Evolutionary conservation across 257 asterid species (phyloP), one percentile per base, ranked within the genome.

Genomic region (Henckelia pumila): DNA sequence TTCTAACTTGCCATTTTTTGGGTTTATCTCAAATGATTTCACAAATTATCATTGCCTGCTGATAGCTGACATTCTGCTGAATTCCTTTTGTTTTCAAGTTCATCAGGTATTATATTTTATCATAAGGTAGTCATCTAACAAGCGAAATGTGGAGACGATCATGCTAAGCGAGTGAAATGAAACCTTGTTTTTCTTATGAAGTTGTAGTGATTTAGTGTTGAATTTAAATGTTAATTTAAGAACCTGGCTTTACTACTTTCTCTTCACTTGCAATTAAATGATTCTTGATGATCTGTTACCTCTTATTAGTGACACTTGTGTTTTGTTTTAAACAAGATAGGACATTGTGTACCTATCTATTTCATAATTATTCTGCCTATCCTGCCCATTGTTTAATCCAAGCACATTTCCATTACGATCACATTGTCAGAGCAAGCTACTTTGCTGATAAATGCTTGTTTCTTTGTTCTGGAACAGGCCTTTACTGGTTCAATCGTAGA

Each of bases 401-500:
- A n/a, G 2, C 4, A n/a, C n/a, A n/a, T 61, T 2, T 20, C 28
- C 24, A 24, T 28, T 8, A 7, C 30, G 21, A 40, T 35, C 3
- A 29, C 4, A 10, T 24, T 30, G 33, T 63, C 49, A 63, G 10
- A 55, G 32, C 19, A 21, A 2, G 47, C 10, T 11, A 11, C 6
- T 23, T 19, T 13, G 5, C 13, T 44, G 17, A 10, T 47, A 25
- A 17, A 28, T 67, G 49, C 60, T n/a, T 2, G 53, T 3, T 56
- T 21, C 53, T 73, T 60, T 62, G 44, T 49, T 58, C 4, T 68
- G 67, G 26, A 50, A 26, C 83, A 89, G 97, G 90, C 90, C 30
- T 81, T 89, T 73, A 86, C 87, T 26, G 90, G 94, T 63, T 74
- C 90, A 8, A 86, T 89, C 25, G 77, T 92, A 3, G 97, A 92